Evolutionary conservation across 768 basidiomycete genomes (phyloP).

Genomic region (Phylloporus sp.): DNA sequence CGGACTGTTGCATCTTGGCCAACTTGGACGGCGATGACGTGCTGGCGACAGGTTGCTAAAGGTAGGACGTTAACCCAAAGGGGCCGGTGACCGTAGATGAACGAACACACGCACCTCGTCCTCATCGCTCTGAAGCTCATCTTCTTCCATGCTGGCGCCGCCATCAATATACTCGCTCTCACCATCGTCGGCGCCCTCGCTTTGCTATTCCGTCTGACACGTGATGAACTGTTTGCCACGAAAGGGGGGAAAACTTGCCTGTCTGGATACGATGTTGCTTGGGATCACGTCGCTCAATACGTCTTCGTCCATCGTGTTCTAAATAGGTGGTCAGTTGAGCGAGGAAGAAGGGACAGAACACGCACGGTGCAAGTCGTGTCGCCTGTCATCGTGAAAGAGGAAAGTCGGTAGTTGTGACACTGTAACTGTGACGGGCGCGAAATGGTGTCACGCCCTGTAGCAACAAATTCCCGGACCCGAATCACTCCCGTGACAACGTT

Average conservation of each 20-base stretch:
- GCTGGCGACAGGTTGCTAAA: conserved; percentile 18
- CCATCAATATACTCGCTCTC: conserved; percentile 66
- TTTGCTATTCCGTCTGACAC: conserved; percentile 40
- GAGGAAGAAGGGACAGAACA: conserved; percentile 2
- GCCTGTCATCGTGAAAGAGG: conserved; percentile 21
- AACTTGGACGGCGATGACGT: conserved; percentile 29
- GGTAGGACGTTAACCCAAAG: conserved; percentile 1
- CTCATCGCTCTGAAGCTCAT: conserved; percentile 58
- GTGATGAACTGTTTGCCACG: conserved; percentile 6
- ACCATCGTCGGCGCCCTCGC: conserved; percentile 65
- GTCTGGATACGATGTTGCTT: conserved; percentile 85
- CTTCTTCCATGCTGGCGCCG: conserved; percentile 50
- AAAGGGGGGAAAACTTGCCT: conserved; percentile 42
- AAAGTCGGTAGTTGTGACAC: conserved; percentile 14
- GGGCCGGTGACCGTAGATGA: not conserved
- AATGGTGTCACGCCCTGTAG: conserved; percentile 14
- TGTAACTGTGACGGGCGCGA: conserved; percentile 23
- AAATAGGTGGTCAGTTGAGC: not conserved
- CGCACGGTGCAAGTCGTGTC: conserved; percentile 22
- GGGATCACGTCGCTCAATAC: conserved; percentile 88
- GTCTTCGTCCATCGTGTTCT: conserved; percentile 57
- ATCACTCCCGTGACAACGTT: too few relatives aligned
- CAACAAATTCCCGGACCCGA: too few relatives aligned
- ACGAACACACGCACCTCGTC: conserved; percentile 27
- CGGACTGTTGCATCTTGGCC: conserved; percentile 35